Base-by-base conservation (phyloP, 768 basidiomycete genomes). In the Nidularia sp. region DNA sequence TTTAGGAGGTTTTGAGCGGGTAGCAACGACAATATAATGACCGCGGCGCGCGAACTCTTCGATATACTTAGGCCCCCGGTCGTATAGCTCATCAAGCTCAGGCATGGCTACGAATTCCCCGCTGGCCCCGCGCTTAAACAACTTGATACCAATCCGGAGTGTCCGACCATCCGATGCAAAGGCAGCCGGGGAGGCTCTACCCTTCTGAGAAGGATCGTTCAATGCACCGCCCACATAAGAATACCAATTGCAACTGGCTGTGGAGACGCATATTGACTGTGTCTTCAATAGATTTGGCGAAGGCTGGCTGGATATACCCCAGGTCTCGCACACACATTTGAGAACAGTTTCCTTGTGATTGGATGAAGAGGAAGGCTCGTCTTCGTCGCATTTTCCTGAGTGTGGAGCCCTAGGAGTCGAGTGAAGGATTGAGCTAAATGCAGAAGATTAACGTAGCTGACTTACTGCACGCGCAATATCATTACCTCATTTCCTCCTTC, bases 71-170 rank as follows among this genome's bases (percentile, higher is more conserved):
- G 15, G 36, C 15, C 15, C 10, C 9, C 10, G 10, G 36, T 41
- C 10, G 36, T 41, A 10, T 10, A 10, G 9, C 10, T 10, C 36
- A 10, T 41, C 15, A 10, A 41, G 36, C 25, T 25, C 25, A 25
- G 25, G 25, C 36, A 52, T 10, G 5, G 45, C n/a, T n/a, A 25
- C 12, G 22, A 52, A 55, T 39, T 35, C 39, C 13, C 51, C 47
- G 13, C 22, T 9, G n/a, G 42, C 18, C 15, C 49, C 36, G 25
- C 32, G 18, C 10, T 25, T 41, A 45, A 55, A 55, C n/a, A 55
- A 12, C 47, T 49, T 34, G 46, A 46, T 46, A 4, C 54, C 54
- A 33, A 55, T 35, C 18, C 54, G 52, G 15, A 55, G 29, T 13
- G 34, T 32, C 46, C 44, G 47, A 15, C 45, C 45, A 29, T 55